Conservation (phyloP, 2,329 filamentous ascomycete species). For the Neonectria punicea region DNA sequence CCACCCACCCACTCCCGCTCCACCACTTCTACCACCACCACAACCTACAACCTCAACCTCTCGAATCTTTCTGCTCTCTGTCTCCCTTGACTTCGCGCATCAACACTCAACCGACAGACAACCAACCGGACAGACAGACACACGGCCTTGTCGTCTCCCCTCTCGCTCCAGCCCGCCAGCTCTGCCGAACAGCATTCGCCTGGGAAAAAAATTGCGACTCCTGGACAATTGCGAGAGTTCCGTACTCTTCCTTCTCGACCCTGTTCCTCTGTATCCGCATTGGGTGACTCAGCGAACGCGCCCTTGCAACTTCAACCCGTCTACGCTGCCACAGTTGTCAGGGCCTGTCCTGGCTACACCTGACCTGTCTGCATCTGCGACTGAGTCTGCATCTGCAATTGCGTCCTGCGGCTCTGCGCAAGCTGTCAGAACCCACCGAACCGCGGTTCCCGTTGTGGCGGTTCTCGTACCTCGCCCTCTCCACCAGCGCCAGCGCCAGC, state of each 20-base stretch:
- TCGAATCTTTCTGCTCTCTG: slow-evolving; percentile 9
- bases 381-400: not conserved
- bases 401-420: slow-evolving; percentile 22
- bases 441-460: slow-evolving; percentile 13
- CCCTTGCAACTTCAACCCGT: slow-evolving; percentile 23
- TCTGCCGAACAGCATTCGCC: not conserved
- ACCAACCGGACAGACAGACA: not conserved
- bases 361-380: slow-evolving; percentile 15
- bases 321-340: slow-evolving; percentile 12
- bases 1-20: slow-evolving; percentile 41
- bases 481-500: slow-evolving; percentile 1
- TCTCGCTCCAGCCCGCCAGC: not conserved
- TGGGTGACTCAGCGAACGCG: slow-evolving; percentile 29
- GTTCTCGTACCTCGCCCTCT: slow-evolving; percentile 14
- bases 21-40: slow-evolving; percentile 39
- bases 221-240: slow-evolving; percentile 6
- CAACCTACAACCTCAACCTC: slow-evolving; percentile 35
- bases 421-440: slow-evolving; percentile 15
- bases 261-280: slow-evolving; percentile 14
- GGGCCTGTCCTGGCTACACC: slow-evolving; percentile 13
- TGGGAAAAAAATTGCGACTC: slow-evolving; percentile 7
- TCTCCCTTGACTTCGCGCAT: slow-evolving; percentile 30
- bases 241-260: slow-evolving; percentile 6
- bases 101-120: slow-evolving; percentile 4
- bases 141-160: slow-evolving; percentile 4